Conservation (phyloP, 169 alveolate species). For the Babesia bovis region DNA sequence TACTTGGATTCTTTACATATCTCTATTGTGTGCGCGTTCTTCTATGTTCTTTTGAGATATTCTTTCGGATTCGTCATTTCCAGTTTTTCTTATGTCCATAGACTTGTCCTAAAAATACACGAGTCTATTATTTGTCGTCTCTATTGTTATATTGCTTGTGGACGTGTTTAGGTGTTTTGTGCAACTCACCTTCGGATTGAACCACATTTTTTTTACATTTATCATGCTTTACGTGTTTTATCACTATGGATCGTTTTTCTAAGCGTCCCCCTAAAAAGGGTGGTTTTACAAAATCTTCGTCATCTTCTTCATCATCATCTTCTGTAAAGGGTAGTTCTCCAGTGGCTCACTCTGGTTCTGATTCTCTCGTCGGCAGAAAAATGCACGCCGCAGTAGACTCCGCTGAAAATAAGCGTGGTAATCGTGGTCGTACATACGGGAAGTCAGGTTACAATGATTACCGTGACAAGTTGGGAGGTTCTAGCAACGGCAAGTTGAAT, state of each 20-base stretch:
- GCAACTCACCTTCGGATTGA: no score
- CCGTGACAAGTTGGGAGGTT: background rate
- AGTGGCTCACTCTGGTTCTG: background rate
- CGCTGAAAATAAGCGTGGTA: constrained; percentile 10
- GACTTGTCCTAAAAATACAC: no score
- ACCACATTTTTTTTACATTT: no score
- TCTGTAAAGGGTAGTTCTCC: background rate
- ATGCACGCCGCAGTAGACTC: background rate
- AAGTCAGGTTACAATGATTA: background rate
- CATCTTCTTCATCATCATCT: background rate
- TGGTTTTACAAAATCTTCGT: no score
- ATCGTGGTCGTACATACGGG: background rate
- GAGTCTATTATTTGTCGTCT: no score
- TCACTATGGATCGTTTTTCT: constrained; percentile 12
- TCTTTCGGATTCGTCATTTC: no score
- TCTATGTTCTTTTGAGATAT: no score
- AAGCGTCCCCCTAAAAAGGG: constrained; percentile 8
- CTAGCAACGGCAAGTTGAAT: background rate
- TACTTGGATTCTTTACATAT: background rate
- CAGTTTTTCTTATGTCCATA: no score
- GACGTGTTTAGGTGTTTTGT: no score
- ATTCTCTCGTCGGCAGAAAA: background rate
- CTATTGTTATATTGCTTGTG: no score
- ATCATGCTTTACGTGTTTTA: background rate
- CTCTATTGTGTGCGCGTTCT: no score